A percentile compares a stretch with the other conserved stretches of the same genome.
Conservation (phyloP, 2,329 filamentous ascomycete genomes). For the Colletotrichum musicola region DNA sequence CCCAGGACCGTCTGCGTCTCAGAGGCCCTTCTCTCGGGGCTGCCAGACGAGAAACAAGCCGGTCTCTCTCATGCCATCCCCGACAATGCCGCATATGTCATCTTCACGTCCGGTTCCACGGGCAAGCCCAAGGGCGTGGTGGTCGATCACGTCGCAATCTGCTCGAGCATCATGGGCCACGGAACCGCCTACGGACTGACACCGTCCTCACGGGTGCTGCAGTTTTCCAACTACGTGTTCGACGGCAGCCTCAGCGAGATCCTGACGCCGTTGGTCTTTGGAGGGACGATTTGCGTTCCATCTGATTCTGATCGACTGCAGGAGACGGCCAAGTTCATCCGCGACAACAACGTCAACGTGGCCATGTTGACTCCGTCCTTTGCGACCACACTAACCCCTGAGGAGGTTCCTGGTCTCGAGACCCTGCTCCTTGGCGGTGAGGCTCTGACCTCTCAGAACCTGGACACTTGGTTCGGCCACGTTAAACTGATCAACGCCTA, state of each 20-base stretch:
- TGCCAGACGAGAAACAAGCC: not conserved
- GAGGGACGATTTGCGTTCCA: constrained; percentile 19
- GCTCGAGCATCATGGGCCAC: constrained; percentile 34
- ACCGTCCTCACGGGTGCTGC: not conserved
- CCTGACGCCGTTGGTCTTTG: not conserved
- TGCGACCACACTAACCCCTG: not conserved
- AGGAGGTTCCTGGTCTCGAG: not conserved
- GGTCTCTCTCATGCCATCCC: too few species aligned
- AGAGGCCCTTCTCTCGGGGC: not conserved
- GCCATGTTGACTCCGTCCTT: not conserved
- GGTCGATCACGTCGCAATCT: constrained; percentile 47
- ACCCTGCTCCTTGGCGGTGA: not conserved
- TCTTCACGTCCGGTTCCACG: constrained; percentile 70
- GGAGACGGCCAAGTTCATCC: not conserved
- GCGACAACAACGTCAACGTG: not conserved
- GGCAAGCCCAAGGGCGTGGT: constrained; percentile 68
- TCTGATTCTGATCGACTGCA: not conserved
- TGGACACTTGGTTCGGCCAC: too few species aligned
- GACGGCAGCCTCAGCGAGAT: constrained; percentile 30
- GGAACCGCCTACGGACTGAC: too few species aligned
- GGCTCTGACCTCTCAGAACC: too few species aligned
- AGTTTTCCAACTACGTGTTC: constrained; percentile 40
- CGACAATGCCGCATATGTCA: constrained; percentile 48
- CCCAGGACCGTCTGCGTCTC: not conserved
- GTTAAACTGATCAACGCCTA: constrained; percentile 37